Conservation (phyloP, 306 rosid genomes). For the Styphnolobium japonicum region DNA sequence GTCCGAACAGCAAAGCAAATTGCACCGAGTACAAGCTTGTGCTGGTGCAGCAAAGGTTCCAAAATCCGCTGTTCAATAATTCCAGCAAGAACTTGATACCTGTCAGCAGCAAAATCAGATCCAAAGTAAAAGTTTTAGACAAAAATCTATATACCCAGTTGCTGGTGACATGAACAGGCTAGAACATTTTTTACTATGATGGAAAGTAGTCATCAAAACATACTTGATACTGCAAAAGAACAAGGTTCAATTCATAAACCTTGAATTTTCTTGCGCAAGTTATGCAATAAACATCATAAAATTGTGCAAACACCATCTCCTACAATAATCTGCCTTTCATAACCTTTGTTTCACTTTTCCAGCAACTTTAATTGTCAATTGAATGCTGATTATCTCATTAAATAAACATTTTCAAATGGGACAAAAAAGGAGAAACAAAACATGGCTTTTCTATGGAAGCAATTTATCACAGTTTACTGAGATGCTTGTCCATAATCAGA, state of each 20-base stretch:
- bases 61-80: constrained; percentile 74
- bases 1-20: constrained; percentile 78
- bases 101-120: constrained; percentile 28
- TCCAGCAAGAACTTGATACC: constrained; percentile 84
- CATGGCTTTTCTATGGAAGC: not conserved
- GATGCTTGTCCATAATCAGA: not conserved
- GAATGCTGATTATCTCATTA: not conserved
- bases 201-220: not conserved
- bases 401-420: not conserved
- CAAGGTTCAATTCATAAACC: not conserved
- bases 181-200: not conserved
- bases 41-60: constrained; percentile 78
- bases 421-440: not conserved
- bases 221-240: not conserved
- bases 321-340: not conserved
- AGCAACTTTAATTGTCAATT: not conserved
- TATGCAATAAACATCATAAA: not conserved
- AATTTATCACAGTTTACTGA: not conserved
- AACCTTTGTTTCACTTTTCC: not conserved
- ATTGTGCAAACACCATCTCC: not conserved
- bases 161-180: not conserved
- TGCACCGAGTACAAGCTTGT: constrained; percentile 77
- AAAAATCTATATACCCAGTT: not conserved
- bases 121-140: not conserved
- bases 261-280: not conserved